Evolutionary conservation across 1,284 basidiomycete species (phyloP).

Genomic region (Stereum hirsutum): DNA sequence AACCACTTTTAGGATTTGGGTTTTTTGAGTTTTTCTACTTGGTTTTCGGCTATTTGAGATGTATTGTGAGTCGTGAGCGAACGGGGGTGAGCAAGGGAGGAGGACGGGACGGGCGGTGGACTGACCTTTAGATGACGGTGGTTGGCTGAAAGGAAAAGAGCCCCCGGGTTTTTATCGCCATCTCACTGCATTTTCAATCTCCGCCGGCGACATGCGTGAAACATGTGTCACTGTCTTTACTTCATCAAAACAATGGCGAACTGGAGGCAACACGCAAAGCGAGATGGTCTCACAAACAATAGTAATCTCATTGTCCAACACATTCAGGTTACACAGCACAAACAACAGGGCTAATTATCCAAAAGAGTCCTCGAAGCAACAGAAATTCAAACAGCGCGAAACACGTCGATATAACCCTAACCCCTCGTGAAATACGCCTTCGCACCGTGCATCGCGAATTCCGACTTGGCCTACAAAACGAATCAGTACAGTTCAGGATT

Average conservation of each 20-base stretch:
- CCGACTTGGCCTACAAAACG: constrained; percentile 65
- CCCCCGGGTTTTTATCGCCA: constrained; percentile 8
- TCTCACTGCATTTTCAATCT: constrained; percentile 24
- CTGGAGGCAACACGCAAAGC: too few relatives aligned
- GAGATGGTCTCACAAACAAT: too few relatives aligned
- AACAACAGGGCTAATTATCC: too few relatives aligned
- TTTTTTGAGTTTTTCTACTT: constrained; percentile 25
- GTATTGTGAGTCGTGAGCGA: constrained; percentile 26
- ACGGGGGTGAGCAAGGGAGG: constrained; percentile 7
- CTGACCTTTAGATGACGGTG: constrained; percentile 36
- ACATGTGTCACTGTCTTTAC: not conserved
- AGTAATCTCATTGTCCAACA: too few relatives aligned
- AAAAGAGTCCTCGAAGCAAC: too few relatives aligned
- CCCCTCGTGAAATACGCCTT: constrained; percentile 82
- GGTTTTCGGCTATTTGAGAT: constrained; percentile 26
- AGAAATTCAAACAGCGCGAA: too few relatives aligned
- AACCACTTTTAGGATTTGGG: constrained; percentile 56
- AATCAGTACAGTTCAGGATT: constrained; percentile 7
- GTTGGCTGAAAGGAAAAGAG: constrained; percentile 27
- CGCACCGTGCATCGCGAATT: constrained; percentile 80
- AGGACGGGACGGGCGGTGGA: constrained; percentile 9
- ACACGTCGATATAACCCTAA: too few relatives aligned
- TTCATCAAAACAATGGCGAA: too few relatives aligned
- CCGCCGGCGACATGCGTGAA: constrained; percentile 12
- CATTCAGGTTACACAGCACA: too few relatives aligned